Evolutionary conservation across 176 grass and related monocot species (phyloP).

Genomic region (Typha latifolia): DNA sequence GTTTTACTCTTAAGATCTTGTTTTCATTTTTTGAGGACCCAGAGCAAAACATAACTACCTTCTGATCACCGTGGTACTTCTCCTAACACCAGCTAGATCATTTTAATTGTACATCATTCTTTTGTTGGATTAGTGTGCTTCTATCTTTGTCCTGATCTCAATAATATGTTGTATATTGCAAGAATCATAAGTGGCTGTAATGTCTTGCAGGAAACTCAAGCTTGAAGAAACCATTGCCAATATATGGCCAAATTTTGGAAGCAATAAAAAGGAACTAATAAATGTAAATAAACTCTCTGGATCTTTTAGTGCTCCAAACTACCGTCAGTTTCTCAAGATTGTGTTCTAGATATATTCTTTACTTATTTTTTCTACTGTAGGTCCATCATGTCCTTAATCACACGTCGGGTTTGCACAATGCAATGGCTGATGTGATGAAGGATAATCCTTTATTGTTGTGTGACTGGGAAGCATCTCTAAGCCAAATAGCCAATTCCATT

Average conservation of each 20-base stretch:
- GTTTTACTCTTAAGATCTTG: no score
- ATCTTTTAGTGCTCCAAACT: no score
- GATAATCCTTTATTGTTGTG: conserved; percentile 61
- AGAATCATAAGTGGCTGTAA: conserved; percentile 7
- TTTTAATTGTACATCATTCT: not conserved
- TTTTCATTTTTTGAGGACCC: no score
- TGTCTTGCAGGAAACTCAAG: conserved; percentile 65
- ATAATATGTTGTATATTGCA: not conserved
- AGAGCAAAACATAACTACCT: no score
- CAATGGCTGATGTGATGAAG: conserved; percentile 56
- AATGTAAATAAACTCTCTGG: conserved; percentile 37
- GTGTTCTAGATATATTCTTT: conserved; percentile 1
- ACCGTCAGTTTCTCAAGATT: conserved; percentile 12
- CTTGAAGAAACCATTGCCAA: conserved; percentile 77
- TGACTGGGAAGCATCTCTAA: conserved; percentile 79
- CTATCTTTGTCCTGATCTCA: not conserved
- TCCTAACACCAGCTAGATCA: not conserved
- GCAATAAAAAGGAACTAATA: conserved; percentile 63
- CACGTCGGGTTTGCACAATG: conserved; percentile 84
- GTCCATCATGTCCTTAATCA: conserved; percentile 94
- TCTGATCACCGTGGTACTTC: not conserved
- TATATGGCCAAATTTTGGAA: conserved; percentile 83
- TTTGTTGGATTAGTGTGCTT: not conserved
- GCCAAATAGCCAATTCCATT: conserved; percentile 33
- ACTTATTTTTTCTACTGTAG: conserved; percentile 28